phyloP scores from a whole-genome alignment of 192 early-diverging fungal species.

The Helicostylum pulchrum region DNA sequence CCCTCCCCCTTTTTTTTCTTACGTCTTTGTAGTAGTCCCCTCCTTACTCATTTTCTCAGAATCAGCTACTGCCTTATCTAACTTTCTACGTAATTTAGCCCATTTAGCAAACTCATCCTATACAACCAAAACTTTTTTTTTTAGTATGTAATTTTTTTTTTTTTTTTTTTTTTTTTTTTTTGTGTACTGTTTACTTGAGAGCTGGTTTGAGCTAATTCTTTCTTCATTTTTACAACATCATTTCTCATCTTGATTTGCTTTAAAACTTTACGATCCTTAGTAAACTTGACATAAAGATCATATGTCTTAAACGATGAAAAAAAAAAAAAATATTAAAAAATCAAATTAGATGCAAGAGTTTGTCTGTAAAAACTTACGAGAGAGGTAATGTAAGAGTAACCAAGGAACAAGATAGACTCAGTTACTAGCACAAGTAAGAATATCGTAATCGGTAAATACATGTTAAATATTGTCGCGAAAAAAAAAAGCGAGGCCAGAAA shows the following conservation, averaged over 20 bases:
- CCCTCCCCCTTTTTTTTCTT: not conserved
- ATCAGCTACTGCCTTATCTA: slow-evolving; percentile 70
- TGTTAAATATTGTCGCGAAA: slow-evolving; percentile 8
- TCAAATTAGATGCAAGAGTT: not conserved
- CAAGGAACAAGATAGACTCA: slow-evolving; percentile 51
- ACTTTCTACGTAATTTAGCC: slow-evolving; percentile 81
- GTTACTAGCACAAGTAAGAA: slow-evolving; percentile 62
- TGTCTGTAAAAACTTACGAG: slow-evolving; percentile 32
- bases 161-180: too few relatives aligned
- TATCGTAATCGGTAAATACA: slow-evolving; percentile 54
- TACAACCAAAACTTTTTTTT: not conserved
- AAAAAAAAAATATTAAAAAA: too few relatives aligned
- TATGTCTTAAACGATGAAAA: slow-evolving; percentile 37
- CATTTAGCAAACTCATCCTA: slow-evolving; percentile 90
- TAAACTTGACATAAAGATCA: slow-evolving; percentile 46
- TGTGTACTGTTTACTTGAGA: slow-evolving; percentile 49
- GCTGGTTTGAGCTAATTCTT: slow-evolving; percentile 62
- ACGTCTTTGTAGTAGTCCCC: slow-evolving; percentile 9
- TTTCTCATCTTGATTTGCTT: slow-evolving; percentile 61
- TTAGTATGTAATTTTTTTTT: not conserved
- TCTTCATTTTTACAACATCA: slow-evolving; percentile 59
- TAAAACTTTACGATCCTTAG: slow-evolving; percentile 52
- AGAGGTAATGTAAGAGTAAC: slow-evolving; percentile 51
- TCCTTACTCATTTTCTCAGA: slow-evolving; percentile 64
- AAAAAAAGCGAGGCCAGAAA: too few relatives aligned